These are phyloP conservation scores for Blepharisma japonicum DNA, from an alignment of 73 alveolate species.

Conservation along the genomic window DNA sequence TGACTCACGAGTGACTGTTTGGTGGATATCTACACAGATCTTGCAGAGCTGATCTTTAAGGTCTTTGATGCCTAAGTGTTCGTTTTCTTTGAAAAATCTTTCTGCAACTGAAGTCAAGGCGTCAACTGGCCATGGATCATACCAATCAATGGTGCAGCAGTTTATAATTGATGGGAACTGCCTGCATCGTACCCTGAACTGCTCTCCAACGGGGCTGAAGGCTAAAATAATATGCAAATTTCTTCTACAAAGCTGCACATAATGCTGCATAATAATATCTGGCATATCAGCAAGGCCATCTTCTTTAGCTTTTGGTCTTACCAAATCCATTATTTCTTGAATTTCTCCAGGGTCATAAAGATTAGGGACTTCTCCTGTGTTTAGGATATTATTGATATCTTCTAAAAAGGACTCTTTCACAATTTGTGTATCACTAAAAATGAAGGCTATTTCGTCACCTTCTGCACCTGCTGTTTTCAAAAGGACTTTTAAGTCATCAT, in stretches of 20 bases:
- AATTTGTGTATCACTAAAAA: slow-evolving; percentile 98
- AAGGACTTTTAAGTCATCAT: slow-evolving; percentile 95
- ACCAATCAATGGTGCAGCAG: slow-evolving; percentile 97
- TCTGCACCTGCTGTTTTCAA: slow-evolving; percentile 89
- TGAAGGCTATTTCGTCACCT: slow-evolving; percentile 85
- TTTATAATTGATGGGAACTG: slow-evolving; percentile 96
- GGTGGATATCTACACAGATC: slow-evolving; percentile 93
- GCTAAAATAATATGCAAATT: slow-evolving; percentile 97
- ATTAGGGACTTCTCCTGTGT: slow-evolving; percentile 99
- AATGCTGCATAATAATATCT: slow-evolving; percentile 94
- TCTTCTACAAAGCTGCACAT: slow-evolving; percentile 96
- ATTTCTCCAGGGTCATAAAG: slow-evolving; percentile 96
- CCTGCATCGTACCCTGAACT: slow-evolving; percentile 98
- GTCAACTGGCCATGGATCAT: slow-evolving; percentile 97
- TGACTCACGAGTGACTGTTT: slow-evolving; percentile 71
- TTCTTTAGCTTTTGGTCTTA: slow-evolving; percentile 97
- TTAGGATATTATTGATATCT: slow-evolving; percentile 98
- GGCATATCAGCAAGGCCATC: slow-evolving; percentile 95
- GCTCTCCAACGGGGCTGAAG: slow-evolving; percentile 99
- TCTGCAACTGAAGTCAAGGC: slow-evolving; percentile 99
- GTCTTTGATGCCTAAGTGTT: slow-evolving; percentile 62
- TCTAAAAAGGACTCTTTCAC: slow-evolving; percentile 99
- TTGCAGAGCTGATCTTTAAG: slow-evolving; percentile 63
- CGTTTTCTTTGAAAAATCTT: slow-evolving; percentile 69
- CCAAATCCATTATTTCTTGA: slow-evolving; percentile 94